Evolutionary conservation across 2,329 filamentous ascomycete genomes (phyloP).

Genomic region (Fusarium irregulare): DNA sequence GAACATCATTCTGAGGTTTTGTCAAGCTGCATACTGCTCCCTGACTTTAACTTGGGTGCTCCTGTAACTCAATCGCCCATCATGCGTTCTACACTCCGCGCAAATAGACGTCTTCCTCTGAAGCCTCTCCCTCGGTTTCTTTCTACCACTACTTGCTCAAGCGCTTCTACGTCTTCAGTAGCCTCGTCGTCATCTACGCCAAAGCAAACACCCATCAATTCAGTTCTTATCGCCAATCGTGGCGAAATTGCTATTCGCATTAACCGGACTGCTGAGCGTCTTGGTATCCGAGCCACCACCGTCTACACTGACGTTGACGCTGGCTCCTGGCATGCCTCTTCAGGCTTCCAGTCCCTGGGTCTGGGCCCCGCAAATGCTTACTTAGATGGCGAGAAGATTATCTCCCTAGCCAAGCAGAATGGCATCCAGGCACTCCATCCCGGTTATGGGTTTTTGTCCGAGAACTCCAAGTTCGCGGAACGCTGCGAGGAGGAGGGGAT

Average conservation of each 20-base stretch:
- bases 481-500: conserved; percentile 90
- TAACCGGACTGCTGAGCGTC: conserved; percentile 84
- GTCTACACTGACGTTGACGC: conserved; percentile 95
- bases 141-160: conserved; percentile 51
- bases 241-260: conserved; percentile 97
- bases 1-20: conserved; percentile 11
- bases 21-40: conserved; percentile 21
- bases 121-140: conserved; percentile 56
- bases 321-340: conserved; percentile 85
- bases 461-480: conserved; percentile 91
- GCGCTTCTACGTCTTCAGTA: conserved; percentile 48
- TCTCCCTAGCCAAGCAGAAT: conserved; percentile 84
- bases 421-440: conserved; percentile 94
- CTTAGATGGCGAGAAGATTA: conserved; percentile 92
- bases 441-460: conserved; percentile 94
- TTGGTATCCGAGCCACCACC: conserved; percentile 93
- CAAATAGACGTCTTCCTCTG: conserved; percentile 61
- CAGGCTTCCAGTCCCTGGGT: conserved; percentile 84
- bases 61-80: conserved; percentile 34
- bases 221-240: conserved; percentile 94
- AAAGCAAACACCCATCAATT: conserved; percentile 68
- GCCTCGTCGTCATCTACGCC: conserved; percentile 49
- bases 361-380: conserved; percentile 88
- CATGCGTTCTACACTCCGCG: conserved; percentile 67
- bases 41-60: conserved; percentile 28